These are phyloP conservation scores for Platanthera guangdongensis DNA, from an alignment of 106 monocot genomes.

Conservation along the genomic window DNA sequence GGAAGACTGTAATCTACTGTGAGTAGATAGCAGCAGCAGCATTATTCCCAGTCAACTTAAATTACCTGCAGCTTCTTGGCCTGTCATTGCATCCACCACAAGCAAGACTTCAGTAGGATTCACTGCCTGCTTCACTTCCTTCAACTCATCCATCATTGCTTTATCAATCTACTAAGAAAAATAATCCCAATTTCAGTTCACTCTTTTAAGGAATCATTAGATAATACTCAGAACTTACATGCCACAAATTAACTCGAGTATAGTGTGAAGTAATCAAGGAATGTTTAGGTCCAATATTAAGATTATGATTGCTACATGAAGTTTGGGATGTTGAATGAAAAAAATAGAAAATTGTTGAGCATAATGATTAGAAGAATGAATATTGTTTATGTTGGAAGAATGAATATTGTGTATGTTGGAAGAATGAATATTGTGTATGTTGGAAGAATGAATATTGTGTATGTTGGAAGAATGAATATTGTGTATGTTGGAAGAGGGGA, in stretches of 20 bases:
- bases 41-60: neutral
- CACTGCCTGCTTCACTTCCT: constrained; percentile 67
- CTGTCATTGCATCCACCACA: constrained; percentile 99
- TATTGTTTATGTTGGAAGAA: too few relatives aligned
- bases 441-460: too few relatives aligned
- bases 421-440: too few relatives aligned
- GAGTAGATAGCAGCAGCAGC: neutral
- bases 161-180: constrained; percentile 66
- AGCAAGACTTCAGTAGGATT: constrained; percentile 93
- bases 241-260: neutral
- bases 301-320: too few relatives aligned
- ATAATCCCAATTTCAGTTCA: neutral
- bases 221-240: neutral
- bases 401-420: too few relatives aligned
- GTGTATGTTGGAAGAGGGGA: too few relatives aligned
- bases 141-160: constrained; percentile 95
- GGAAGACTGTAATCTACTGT: neutral
- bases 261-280: too few relatives aligned
- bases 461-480: too few relatives aligned
- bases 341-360: too few relatives aligned
- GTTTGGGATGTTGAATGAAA: too few relatives aligned
- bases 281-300: too few relatives aligned
- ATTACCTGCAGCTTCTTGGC: constrained; percentile 96
- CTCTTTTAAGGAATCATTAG: neutral
- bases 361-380: too few relatives aligned